These are phyloP conservation scores for Lentinus polychrous DNA, from an alignment of 1,284 basidiomycete genomes.

Conservation along the genomic window DNA sequence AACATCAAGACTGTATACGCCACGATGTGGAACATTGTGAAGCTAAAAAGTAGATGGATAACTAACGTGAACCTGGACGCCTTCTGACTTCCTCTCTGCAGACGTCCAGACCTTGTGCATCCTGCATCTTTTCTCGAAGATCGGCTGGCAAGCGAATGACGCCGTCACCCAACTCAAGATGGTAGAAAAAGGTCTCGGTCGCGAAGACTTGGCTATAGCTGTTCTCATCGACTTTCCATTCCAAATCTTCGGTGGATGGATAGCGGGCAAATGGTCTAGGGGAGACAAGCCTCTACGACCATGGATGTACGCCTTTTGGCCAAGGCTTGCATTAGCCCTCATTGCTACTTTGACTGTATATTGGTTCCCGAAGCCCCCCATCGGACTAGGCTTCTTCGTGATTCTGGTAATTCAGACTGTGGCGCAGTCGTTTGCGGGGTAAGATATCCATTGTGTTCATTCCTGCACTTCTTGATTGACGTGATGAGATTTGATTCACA, in stretches of 20 bases:
- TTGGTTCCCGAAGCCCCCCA: slow-evolving; percentile 76
- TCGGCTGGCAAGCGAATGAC: slow-evolving; percentile 95
- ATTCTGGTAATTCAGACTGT: slow-evolving; percentile 81
- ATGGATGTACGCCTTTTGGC: slow-evolving; percentile 93
- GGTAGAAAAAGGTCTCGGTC: slow-evolving; percentile 92
- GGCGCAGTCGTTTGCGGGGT: slow-evolving; percentile 82
- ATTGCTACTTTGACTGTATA: slow-evolving; percentile 78
- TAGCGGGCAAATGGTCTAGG: slow-evolving; percentile 90
- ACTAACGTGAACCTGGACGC: not conserved
- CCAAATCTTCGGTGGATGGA: slow-evolving; percentile 93
- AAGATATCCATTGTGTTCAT: slow-evolving; percentile 22
- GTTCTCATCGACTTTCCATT: slow-evolving; percentile 98
- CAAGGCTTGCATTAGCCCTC: slow-evolving; percentile 69
- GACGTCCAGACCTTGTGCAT: slow-evolving; percentile 89
- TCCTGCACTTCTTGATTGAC: not conserved
- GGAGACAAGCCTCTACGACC: slow-evolving; percentile 72
- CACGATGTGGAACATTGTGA: slow-evolving; percentile 92
- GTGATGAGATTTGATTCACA: slow-evolving; percentile 23
- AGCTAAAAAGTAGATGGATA: slow-evolving; percentile 70
- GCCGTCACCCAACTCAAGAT: slow-evolving; percentile 91
- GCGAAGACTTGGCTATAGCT: slow-evolving; percentile 92
- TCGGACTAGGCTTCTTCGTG: slow-evolving; percentile 75
- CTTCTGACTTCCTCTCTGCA: slow-evolving; percentile 25
- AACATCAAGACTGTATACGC: slow-evolving; percentile 88
- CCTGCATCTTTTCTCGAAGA: slow-evolving; percentile 89